Evolutionary conservation across 106 monocot genomes (phyloP).

Genomic region (Hemerocallis citrina): DNA sequence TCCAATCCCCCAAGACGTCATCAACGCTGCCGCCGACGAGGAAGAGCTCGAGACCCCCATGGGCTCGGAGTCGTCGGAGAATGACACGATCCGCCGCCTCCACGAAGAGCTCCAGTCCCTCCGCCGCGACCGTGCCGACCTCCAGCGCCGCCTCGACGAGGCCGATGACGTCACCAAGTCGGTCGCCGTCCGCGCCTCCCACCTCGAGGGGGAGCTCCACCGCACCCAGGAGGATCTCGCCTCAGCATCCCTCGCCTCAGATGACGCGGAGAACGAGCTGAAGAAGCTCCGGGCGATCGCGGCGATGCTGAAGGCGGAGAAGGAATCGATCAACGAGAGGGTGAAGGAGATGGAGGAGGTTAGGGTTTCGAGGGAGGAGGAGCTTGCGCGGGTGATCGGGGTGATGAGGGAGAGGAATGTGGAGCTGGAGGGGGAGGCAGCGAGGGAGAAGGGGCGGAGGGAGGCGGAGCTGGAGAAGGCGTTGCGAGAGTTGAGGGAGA

Average conservation of each 20-base stretch:
- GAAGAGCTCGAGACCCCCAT: constrained; percentile 12
- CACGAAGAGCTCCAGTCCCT: constrained; percentile 7
- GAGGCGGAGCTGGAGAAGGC: background rate
- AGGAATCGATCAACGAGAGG: background rate
- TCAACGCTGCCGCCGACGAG: too few relatives aligned
- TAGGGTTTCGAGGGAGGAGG: background rate
- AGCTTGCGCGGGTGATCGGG: background rate
- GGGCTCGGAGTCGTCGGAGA: background rate
- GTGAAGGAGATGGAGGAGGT: constrained; percentile 3
- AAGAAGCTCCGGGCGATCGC: background rate
- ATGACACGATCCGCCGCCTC: constrained; percentile 9
- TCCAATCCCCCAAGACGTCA: too few relatives aligned
- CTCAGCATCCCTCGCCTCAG: constrained; percentile 2
- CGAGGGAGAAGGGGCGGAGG: background rate
- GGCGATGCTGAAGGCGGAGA: background rate
- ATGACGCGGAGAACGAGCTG: constrained; percentile 11
- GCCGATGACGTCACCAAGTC: constrained; percentile 9
- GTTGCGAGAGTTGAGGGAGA: background rate
- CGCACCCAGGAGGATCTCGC: constrained; percentile 18
- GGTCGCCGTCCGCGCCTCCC: constrained; percentile 4
- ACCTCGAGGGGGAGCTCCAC: constrained; percentile 12
- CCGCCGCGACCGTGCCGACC: constrained; percentile 1
- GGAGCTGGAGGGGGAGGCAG: background rate
- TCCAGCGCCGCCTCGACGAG: constrained; percentile 8
- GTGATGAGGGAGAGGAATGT: background rate